Evolutionary conservation across 2,329 filamentous ascomycete species (phyloP).

Genomic region (Pyricularia grisea): DNA sequence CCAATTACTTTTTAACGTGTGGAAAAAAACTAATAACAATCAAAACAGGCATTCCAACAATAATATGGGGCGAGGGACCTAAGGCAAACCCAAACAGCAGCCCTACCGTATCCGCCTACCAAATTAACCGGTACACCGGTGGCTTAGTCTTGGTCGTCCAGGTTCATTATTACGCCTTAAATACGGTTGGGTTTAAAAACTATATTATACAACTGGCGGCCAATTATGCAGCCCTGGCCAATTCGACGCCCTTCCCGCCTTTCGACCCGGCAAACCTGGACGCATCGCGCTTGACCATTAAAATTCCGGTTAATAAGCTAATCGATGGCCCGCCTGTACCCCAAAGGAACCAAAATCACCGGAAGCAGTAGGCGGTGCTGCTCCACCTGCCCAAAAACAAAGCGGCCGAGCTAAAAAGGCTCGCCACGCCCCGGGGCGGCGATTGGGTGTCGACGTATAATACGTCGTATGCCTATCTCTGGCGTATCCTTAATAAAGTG

Average conservation of each 20-base stretch:
- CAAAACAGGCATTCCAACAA: neutral
- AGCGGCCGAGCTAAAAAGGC: conserved; percentile 15
- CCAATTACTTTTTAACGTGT: neutral
- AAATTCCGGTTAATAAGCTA: neutral
- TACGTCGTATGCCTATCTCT: conserved; percentile 26
- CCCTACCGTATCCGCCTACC: neutral
- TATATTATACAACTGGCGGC: neutral
- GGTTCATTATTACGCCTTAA: neutral
- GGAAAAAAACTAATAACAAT: neutral
- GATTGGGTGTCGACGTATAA: conserved; percentile 32
- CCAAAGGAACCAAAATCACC: neutral
- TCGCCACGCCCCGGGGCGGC: conserved; percentile 19
- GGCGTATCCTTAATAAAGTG: conserved; percentile 22
- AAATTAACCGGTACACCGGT: neutral
- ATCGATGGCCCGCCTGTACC: neutral
- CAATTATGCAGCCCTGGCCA: neutral
- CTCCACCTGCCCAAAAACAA: conserved; percentile 26
- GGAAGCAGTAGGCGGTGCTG: conserved; percentile 14
- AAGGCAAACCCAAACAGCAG: neutral
- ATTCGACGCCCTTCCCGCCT: neutral
- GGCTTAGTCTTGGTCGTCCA: neutral
- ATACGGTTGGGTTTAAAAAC: neutral
- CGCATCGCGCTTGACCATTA: neutral
- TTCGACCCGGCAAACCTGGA: neutral
- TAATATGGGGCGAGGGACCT: neutral